Base-by-base conservation (phyloP, 352 stramenopile species). In the Pseudoperonospora humuli region DNA sequence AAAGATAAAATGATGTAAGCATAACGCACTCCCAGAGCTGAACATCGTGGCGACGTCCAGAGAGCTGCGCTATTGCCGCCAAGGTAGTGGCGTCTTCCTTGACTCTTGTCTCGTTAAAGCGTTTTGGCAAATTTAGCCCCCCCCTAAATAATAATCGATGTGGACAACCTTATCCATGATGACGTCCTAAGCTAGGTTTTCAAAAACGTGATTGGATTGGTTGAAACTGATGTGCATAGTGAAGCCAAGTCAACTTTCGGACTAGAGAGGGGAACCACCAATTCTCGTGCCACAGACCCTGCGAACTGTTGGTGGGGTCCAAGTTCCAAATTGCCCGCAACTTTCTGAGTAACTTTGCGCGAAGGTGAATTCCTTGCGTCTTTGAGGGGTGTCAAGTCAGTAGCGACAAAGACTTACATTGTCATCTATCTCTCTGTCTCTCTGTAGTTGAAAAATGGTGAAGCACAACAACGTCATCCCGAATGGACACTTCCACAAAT, bases 401-500 rank as follows among this genome's bases (percentile, higher is more conserved):
- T n/a, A n/a, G n/a, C n/a, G n/a, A n/a, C n/a, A n/a, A n/a, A n/a
- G n/a, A n/a, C n/a, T n/a, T n/a, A n/a, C n/a, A n/a, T n/a, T n/a
- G n/a, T n/a, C n/a, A n/a, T n/a, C 14, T 58, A 15, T 20, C 15
- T 39, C 11, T 14, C 8, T 44, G 8, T 55, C 11, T 24, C n/a
- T 46, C 39, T 76, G 61, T 74, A 84, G 67, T 70, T 69, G 57
- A 81, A 92, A 87, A 61, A 91, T 92, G 95, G 93, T 98, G 58
- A 98, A 98, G 87, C 96, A 99, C 82, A 99, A 99, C 81, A 99
- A 99, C 79, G 87, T 98, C 67, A 93, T 99, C 76, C 95, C 96
- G 46, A 99, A 99, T 78, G 93, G 94, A 59, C 96, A 99, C 77
- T 99, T 98, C 89, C 89, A 98, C 80, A 99, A 99, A 87, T 97